Evolutionary conservation across 345 rosid genomes (phyloP), one percentile per base, ranked within the genome.

Genomic region (Arabis alpina): DNA sequence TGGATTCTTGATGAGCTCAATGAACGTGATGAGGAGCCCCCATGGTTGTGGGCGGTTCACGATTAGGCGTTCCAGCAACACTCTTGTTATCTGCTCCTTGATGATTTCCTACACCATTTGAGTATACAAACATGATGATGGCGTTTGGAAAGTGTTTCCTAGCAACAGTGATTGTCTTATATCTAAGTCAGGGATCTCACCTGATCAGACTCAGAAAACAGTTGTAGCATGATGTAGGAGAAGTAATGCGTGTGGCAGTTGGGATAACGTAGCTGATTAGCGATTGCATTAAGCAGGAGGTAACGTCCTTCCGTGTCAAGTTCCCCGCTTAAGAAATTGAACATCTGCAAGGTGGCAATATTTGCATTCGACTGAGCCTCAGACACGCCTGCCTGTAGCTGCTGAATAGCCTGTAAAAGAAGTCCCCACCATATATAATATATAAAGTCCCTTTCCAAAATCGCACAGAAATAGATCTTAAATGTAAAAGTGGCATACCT

Each of bases 51-150:
- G 96, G 24, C 86, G 79, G 42, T 85, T 87, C 12, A 87, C 96
- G 14, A 87, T 87, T 8, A 91, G 86, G 14, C 97, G 96, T 77
- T 91, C 97, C 69, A 91, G 75, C 65, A 91, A 57, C 6, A 91
- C 96, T 67, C 97, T 80, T 3, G 97, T 87, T 44, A 91, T 86
- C 77, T 91, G 97, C 90, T 91, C 97, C 76, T 91, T 96, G 40
- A 87, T 80, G 13, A 91, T 83, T 77, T 87, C 97, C 92, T 91
- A 81, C 65, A 16, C 40, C 40, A 52, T 19, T 52, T 42, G 2
- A 42, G n/a, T 42, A 42, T 10, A 28, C 32, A 28, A 42, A 27
- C 34, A 28, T 25, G 56, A 27, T 27, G 9, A 27, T 28, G 7
- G 16, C 50, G 7, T 44, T 50, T 50, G 14, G 54, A 52, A 3